Evolutionary conservation across 768 basidiomycete species (phyloP).

Genomic region (Neoboletus magnificus): DNA sequence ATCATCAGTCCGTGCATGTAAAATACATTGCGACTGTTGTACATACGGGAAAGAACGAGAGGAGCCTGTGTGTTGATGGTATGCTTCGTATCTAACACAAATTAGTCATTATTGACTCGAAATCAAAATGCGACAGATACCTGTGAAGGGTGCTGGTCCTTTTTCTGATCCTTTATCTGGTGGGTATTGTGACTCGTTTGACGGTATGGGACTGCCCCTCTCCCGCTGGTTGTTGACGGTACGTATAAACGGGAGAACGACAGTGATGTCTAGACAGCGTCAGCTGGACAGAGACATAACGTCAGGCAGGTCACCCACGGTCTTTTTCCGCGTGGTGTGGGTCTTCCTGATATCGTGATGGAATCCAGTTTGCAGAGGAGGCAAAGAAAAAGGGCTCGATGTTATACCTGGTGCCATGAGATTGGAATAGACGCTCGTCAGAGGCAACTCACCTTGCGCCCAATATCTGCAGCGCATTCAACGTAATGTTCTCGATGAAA

Average conservation of each 20-base stretch:
- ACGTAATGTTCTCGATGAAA: slow-evolving; percentile 36
- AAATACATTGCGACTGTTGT: not conserved
- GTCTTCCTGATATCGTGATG: slow-evolving; percentile 41
- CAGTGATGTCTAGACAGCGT: slow-evolving; percentile 38
- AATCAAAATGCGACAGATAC: slow-evolving; percentile 3
- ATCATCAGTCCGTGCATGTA: not conserved
- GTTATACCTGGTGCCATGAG: slow-evolving; percentile 31
- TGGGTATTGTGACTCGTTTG: slow-evolving; percentile 9
- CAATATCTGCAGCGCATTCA: slow-evolving; percentile 34
- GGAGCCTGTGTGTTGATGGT: slow-evolving; percentile 35
- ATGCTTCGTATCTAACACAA: slow-evolving; percentile 15
- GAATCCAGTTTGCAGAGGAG: slow-evolving; percentile 41
- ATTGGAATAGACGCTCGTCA: not conserved
- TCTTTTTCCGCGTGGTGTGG: slow-evolving; percentile 28
- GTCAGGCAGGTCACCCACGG: slow-evolving; percentile 30
- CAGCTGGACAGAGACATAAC: not conserved
- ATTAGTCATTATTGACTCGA: not conserved
- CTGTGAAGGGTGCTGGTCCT: slow-evolving; percentile 6
- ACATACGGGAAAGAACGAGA: slow-evolving; percentile 23
- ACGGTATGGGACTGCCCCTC: slow-evolving; percentile 11
- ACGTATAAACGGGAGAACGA: slow-evolving; percentile 41
- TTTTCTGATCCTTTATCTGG: slow-evolving; percentile 8
- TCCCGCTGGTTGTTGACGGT: slow-evolving; percentile 30
- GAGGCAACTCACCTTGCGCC: slow-evolving; percentile 32
- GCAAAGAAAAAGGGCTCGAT: slow-evolving; percentile 45